Base-by-base conservation (phyloP, 352 stramenopile species). In the Phytophthora uliginosa region DNA sequence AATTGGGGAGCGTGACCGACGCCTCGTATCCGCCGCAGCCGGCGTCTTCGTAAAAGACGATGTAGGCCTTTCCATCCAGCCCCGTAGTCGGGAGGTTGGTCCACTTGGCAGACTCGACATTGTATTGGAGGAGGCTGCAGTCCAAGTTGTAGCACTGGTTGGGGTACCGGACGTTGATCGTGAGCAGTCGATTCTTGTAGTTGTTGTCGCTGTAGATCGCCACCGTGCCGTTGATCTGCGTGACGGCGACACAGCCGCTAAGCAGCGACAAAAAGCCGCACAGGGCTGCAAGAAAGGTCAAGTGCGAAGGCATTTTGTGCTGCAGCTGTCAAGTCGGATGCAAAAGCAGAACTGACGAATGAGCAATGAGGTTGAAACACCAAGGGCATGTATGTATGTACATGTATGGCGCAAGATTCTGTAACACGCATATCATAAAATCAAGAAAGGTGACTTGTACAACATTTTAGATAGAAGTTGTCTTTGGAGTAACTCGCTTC, bases 81-180 rank as follows among this genome's bases (percentile, higher is more conserved):
- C 54, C 71, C 20, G 65, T 74, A 7, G 59, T 67, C 17, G 66
- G 71, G 18, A 77, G 54, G 1, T 34, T 61, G 2, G 24, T 26
- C 71, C 71, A 77, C 56, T 59, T 71, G 31, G 59, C 71, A 38
- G 65, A 77, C 31, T 47, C 40, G 3, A 77, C 33, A 18, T 74
- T 77, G 59, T 77, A 52, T 33, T 66, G 59, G 10, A 77, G 66
- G 7, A 40, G 47, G 8, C 9, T 59, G 40, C 71, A 77, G 55
- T 70, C 59, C 17, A 74, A 34, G 33, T 77, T 63, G 55, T 71
- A 77, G 50, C 71, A 77, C 40, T 71, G 36, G 57, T 77, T 74
- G 8, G 71, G 71, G 42, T 57, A 71, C 3, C 18, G 15, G 20
- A 77, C 38, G 24, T 77, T 74, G 48, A 77, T 42, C 2, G 53